Evolutionary conservation across 768 basidiomycete genomes (phyloP).

Genomic region (Leccinum fibrillosum): DNA sequence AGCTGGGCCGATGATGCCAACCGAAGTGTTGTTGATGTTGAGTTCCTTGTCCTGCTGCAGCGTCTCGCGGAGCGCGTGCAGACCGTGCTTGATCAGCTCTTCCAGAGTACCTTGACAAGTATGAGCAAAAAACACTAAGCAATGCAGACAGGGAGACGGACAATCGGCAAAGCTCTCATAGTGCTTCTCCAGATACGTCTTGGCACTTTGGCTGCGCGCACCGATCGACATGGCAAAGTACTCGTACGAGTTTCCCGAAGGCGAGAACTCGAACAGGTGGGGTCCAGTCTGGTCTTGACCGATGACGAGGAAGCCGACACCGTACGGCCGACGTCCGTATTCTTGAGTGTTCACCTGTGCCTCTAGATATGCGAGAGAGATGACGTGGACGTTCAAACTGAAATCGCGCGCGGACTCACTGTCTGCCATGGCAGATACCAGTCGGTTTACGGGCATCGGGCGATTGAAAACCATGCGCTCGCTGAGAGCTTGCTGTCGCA

Average conservation of each 20-base stretch:
- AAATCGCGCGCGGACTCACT: conserved; percentile 52
- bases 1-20: conserved; percentile 84
- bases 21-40: conserved; percentile 88
- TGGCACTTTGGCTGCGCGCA: conserved; percentile 95
- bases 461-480: conserved; percentile 95
- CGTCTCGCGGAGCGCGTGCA: conserved; percentile 93
- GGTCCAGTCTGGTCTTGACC: conserved; percentile 96
- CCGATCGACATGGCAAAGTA: conserved; percentile 99
- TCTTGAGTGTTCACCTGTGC: conserved; percentile 99
- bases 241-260: conserved; percentile 95
- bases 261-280: conserved; percentile 97
- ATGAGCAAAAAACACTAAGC: not conserved
- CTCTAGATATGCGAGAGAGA: conserved; percentile 46
- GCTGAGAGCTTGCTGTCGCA: conserved; percentile 98
- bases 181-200: conserved; percentile 96
- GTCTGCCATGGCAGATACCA: conserved; percentile 92
- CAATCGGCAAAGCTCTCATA: conserved; percentile 85
- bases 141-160: conserved; percentile 37
- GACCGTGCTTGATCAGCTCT: conserved; percentile 87
- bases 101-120: conserved; percentile 65
- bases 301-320: conserved; percentile 97
- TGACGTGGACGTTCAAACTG: not conserved
- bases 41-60: conserved; percentile 98
- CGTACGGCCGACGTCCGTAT: conserved; percentile 95
- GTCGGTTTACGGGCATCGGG: conserved; percentile 89